Evolutionary conservation across 2,329 filamentous ascomycete species (phyloP).

Genomic region (Pseudogymnoascus sp.): DNA sequence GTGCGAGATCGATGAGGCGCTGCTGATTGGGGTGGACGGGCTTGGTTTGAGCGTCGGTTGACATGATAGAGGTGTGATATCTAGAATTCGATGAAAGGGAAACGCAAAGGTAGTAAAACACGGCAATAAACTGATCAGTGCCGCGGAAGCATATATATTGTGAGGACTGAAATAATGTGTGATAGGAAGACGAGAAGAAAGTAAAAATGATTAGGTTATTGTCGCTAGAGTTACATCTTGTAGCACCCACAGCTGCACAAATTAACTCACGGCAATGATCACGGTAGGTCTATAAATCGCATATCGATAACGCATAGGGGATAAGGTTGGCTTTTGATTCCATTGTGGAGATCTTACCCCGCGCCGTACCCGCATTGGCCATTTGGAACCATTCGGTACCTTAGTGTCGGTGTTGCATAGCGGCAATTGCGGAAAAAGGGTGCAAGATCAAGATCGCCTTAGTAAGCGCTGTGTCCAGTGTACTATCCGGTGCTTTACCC

Average conservation of each 20-base stretch:
- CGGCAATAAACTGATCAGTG: not conserved
- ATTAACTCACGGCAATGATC: not conserved
- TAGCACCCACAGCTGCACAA: not conserved
- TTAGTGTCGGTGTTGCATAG: not conserved
- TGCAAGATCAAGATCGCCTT: not conserved
- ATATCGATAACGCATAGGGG: not conserved
- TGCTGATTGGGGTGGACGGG: slow-evolving; percentile 8
- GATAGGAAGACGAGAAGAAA: not conserved
- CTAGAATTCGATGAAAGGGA: not conserved
- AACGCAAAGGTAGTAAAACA: not conserved
- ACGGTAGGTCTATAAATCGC: not conserved
- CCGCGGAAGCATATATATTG: not conserved
- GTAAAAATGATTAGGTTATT: not conserved
- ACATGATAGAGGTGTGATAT: not conserved
- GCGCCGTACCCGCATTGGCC: not conserved
- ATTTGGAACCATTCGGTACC: not conserved
- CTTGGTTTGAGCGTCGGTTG: not conserved
- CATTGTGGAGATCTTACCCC: not conserved
- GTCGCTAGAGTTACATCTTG: not conserved
- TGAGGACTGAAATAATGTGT: not conserved
- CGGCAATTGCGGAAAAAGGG: not conserved
- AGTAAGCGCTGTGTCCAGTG: not conserved
- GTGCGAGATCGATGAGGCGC: slow-evolving; percentile 12
- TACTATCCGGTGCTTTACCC: not conserved
- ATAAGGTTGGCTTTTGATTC: not conserved